Evolutionary conservation across 345 rosid genomes (phyloP).

Genomic region (Cardamine resedifolia): DNA sequence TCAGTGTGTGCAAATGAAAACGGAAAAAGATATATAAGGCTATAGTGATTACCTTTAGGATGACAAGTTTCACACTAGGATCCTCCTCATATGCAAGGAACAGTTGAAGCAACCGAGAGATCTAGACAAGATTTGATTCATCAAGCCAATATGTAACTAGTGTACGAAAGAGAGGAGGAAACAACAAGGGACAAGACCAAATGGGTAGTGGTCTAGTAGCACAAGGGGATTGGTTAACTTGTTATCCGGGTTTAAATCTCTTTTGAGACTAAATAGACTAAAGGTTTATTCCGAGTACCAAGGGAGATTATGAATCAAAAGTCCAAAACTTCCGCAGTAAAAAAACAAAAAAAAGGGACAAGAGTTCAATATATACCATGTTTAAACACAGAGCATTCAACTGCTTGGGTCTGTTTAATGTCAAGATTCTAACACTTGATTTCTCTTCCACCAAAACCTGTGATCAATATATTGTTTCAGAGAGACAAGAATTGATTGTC

Average conservation of each 20-base stretch:
- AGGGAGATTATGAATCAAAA: no score
- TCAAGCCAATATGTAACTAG: background rate
- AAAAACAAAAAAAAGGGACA: no score
- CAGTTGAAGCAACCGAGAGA: conserved; percentile 55
- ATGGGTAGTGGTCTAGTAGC: no score
- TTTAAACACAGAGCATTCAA: conserved; percentile 58
- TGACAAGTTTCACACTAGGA: conserved; percentile 58
- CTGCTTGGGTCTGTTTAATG: conserved; percentile 66
- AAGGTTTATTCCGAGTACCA: no score
- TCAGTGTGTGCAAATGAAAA: background rate
- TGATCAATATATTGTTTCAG: background rate
- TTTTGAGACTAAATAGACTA: no score
- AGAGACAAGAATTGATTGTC: background rate
- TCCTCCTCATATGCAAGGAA: conserved; percentile 60
- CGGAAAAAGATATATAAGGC: background rate
- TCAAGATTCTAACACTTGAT: conserved; percentile 49
- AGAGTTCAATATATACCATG: conserved; percentile 52
- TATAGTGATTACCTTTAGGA: conserved; percentile 58
- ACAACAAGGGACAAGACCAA: background rate
- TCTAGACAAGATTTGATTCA: conserved; percentile 37
- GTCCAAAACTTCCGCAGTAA: no score
- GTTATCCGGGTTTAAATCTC: no score
- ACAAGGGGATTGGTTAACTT: no score
- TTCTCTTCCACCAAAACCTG: conserved; percentile 69
- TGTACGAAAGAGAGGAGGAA: background rate